Base-by-base conservation (phyloP, 768 basidiomycete species). In the Strobilomyces confusus region DNA sequence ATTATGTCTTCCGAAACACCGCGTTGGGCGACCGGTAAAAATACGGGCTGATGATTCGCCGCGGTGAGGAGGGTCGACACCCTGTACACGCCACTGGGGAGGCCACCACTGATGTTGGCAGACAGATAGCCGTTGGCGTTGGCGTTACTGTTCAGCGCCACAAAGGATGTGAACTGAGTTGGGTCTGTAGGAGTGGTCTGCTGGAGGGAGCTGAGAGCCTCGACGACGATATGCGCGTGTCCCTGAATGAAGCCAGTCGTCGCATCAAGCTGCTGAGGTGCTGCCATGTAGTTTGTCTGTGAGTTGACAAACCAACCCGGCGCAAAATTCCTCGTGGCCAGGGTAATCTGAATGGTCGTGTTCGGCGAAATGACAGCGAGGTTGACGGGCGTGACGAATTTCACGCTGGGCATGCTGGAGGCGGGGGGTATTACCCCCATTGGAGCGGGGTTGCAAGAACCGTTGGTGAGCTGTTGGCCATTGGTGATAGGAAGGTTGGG, bases 251-350 rank as follows among this genome's bases (percentile, higher is more conserved):
- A 59, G 49, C 86, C 86, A 11, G 70, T 59, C 1, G 54, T 58
- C 12, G 61, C 46, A 63, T 79, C 69, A 38, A 80, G 65, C 52
- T 80, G 71, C 61, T 80, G 79, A 42, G 86, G 86, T 8, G 80
- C 80, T 29, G 75, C 65, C 52, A 78, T 75, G 70, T 80, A 86
- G 62, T 78, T 85, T 23, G 63, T 63, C 26, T 73, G 50, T 9
- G 81, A 71, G 60, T 84, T 84, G 37, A 76, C 78, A 63, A 87
- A 87, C 63, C 72, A 74, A 30, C 86, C 86, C 20, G 80, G 77
- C 40, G 73, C 58, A 32, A 82, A 51, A 55, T 74, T 67, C 46
- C 53, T 58, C 61, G 83, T 71, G 4, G 72, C 74, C 65, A 89
- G 66, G 37, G 63, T 52, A 54, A 88, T 73, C 50, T 77, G 77